Conservation (phyloP, 176 grass and related monocot genomes). For the Triticum urartu region DNA sequence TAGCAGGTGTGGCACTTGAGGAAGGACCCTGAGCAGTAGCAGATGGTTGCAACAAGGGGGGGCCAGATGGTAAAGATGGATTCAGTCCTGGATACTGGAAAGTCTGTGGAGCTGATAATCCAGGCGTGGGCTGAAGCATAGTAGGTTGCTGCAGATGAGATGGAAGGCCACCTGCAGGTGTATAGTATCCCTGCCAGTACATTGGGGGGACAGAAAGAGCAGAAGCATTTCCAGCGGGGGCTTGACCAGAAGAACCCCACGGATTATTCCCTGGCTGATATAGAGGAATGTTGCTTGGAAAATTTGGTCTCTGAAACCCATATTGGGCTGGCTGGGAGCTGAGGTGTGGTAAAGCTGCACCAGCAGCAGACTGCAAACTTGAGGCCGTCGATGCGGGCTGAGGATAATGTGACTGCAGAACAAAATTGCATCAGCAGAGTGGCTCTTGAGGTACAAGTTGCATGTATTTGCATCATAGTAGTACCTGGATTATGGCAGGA, state of each 20-base stretch:
- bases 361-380: conserved; percentile 62
- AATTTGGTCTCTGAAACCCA: conserved; percentile 59
- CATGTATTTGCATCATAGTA: neutral
- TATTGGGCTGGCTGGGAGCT: conserved; percentile 64
- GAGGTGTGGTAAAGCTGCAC: conserved; percentile 57
- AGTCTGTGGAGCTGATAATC: conserved; percentile 57
- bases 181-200: conserved; percentile 82
- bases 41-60: conserved; percentile 43
- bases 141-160: conserved; percentile 68
- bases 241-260: conserved; percentile 51
- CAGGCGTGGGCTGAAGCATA: conserved; percentile 54
- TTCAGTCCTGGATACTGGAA: conserved; percentile 60
- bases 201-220: conserved; percentile 50
- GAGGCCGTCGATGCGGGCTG: conserved; percentile 47
- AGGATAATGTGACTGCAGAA: conserved; percentile 73
- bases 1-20: conserved; percentile 31
- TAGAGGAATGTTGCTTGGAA: conserved; percentile 58
- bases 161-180: conserved; percentile 55
- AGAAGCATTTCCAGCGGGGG: conserved; percentile 50
- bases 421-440: conserved; percentile 13
- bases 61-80: conserved; percentile 54
- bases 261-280: conserved; percentile 58
- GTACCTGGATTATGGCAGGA: conserved; percentile 91
- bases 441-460: neutral
- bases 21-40: conserved; percentile 41